Conservation (phyloP, 148 eudicot species). For the Amaranthus hypochondriacus region DNA sequence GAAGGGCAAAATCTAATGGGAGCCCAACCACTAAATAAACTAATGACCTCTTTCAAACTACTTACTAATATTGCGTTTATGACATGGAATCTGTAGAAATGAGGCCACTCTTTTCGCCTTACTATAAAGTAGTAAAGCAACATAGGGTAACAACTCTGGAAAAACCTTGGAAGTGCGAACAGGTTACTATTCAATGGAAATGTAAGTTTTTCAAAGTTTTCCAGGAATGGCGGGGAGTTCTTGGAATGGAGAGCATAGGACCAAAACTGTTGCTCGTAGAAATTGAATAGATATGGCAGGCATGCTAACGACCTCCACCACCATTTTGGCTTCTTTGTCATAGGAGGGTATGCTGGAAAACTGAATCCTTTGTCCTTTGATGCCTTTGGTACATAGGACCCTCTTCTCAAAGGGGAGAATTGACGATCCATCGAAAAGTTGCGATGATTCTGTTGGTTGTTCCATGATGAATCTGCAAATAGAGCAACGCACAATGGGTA, state of each 20-base stretch:
- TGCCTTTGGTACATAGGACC: slow-evolving; percentile 33
- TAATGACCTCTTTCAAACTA: slow-evolving; percentile 51
- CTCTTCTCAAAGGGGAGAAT: slow-evolving; percentile 7
- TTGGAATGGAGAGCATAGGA: slow-evolving; percentile 64
- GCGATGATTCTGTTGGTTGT: slow-evolving; percentile 5
- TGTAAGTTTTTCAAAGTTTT: slow-evolving; percentile 46
- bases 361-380: slow-evolving; percentile 43
- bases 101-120: slow-evolving; percentile 75
- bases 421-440: background rate
- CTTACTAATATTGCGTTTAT: slow-evolving; percentile 64
- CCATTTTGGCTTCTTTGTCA: slow-evolving; percentile 67
- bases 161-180: slow-evolving; percentile 55
- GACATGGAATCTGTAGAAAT: slow-evolving; percentile 76
- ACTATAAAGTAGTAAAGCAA: slow-evolving; percentile 59
- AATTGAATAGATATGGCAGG: slow-evolving; percentile 68
- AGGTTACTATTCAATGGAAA: slow-evolving; percentile 51
- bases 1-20: slow-evolving; percentile 59
- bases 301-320: slow-evolving; percentile 79
- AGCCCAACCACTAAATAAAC: slow-evolving; percentile 60
- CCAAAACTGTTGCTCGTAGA: slow-evolving; percentile 59
- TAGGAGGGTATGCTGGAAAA: slow-evolving; percentile 44
- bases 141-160: slow-evolving; percentile 46
- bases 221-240: slow-evolving; percentile 62
- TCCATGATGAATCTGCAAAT: slow-evolving; percentile 1
- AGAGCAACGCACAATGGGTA: slow-evolving; percentile 6